phyloP scores from a whole-genome alignment of 768 basidiomycete species.

The Pulveroboletus sp. region DNA sequence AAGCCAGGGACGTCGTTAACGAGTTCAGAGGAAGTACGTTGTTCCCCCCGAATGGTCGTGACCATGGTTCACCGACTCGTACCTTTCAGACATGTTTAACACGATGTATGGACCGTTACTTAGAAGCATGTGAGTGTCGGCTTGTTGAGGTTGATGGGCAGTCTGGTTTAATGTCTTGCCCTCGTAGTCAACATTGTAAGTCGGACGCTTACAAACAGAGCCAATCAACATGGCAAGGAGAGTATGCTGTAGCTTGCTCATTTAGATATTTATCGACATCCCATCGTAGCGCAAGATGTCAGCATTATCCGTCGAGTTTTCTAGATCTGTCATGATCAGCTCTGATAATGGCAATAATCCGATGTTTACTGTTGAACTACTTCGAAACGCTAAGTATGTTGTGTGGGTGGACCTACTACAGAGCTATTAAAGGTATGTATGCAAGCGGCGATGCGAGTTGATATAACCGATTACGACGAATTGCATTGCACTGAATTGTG shows the following conservation, averaged over 20 bases:
- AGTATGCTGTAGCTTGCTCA: conserved; percentile 8
- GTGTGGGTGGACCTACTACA: conserved; percentile 9
- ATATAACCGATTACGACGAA: conserved; percentile 13
- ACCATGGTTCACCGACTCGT: not conserved
- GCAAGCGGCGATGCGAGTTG: conserved; percentile 9
- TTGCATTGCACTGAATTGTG: conserved; percentile 8
- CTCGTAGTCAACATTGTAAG: conserved; percentile 74
- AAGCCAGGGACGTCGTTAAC: conserved; percentile 71
- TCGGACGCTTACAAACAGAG: conserved; percentile 57
- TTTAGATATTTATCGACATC: too few relatives aligned
- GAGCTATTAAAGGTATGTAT: conserved; percentile 18
- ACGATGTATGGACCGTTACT: conserved; percentile 74
- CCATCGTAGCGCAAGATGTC: too few relatives aligned
- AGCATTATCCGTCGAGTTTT: too few relatives aligned
- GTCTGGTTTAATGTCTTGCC: conserved; percentile 1
- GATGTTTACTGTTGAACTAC: conserved; percentile 17
- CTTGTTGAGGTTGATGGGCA: not conserved
- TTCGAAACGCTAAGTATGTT: conserved; percentile 12
- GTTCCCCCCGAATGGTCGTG: not conserved
- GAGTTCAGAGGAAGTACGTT: conserved; percentile 63
- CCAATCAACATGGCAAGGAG: conserved; percentile 33
- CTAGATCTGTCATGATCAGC: not conserved
- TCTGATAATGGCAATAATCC: conserved; percentile 5
- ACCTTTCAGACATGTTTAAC: conserved; percentile 61
- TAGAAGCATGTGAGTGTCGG: conserved; percentile 72